Conservation (phyloP, 208 protist species). For the Trypanosoma scelopori region DNA sequence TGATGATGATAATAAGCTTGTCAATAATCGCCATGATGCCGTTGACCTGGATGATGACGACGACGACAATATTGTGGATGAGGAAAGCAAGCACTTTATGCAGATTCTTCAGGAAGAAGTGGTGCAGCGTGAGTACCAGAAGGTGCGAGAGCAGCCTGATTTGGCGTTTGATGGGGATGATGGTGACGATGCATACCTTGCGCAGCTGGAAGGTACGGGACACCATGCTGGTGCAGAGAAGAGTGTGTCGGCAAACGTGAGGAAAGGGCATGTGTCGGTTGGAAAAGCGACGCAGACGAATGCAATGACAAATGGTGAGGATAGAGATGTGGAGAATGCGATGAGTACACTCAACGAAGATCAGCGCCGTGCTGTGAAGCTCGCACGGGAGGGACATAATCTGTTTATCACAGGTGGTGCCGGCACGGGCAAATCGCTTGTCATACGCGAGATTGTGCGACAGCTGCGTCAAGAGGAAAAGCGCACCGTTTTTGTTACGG, state of each 20-base stretch:
- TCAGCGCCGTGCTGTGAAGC: slow-evolving; percentile 31
- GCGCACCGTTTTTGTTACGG: slow-evolving; percentile 48
- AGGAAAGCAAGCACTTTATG: slow-evolving; percentile 37
- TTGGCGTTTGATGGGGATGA: neutral
- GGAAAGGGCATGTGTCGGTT: neutral
- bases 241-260: neutral
- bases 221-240: neutral
- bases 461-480: slow-evolving; percentile 24
- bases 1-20: neutral
- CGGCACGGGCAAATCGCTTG: slow-evolving; percentile 61
- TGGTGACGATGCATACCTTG: slow-evolving; percentile 4
- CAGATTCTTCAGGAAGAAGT: slow-evolving; percentile 25
- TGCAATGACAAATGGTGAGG: neutral
- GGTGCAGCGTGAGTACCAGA: slow-evolving; percentile 4
- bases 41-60: no score
- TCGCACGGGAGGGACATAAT: slow-evolving; percentile 32
- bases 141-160: neutral
- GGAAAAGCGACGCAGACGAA: neutral
- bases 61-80: slow-evolving; percentile 18
- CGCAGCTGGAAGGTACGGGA: neutral
- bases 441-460: slow-evolving; percentile 47
- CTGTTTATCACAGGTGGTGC: slow-evolving; percentile 69
- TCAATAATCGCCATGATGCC: neutral
- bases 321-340: neutral
- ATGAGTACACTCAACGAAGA: slow-evolving; percentile 17